Base-by-base conservation (phyloP, 441 rosid species). In the Gossypium davidsonii region DNA sequence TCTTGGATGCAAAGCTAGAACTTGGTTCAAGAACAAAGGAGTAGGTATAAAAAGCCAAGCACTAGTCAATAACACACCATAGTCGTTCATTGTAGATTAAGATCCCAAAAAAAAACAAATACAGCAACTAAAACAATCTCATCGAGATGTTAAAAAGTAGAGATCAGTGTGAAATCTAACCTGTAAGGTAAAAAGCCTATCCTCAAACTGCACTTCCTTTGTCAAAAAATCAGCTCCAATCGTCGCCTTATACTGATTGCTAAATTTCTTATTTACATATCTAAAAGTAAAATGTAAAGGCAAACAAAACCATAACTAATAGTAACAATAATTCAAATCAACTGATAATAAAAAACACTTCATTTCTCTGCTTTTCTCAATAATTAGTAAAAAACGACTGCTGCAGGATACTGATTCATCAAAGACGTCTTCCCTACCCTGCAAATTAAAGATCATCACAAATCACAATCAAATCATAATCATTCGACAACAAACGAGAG, bases 371-470 rank as follows among this genome's bases (percentile, higher is more conserved):
- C 42, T 60, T 9, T 57, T 58, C 18, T 5, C 3, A 60, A 72
- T 15, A 42, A 11, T 60, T 25, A 15, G 14, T 37, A 15, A 44
- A 44, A 44, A 60, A n/a, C 6, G 18, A 59, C 46, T 1, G 68
- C 11, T n/a, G 31, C 15, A 80, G 91, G 91, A 86, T 86, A 88
- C 89, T 90, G 95, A 76, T 86, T 90, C 95, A 90, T 88, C 92
- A 90, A 83, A 23, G 91, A 90, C 49, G 95, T 90, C 86, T 90
- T 90, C 70, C 95, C 95, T 26, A 90, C 95, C 87, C 95, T 90
- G 85, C 65, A 81, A 70, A 73, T 51, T 60, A 81, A 66, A 75
- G 52, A 74, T 18, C 42, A 67, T 17, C 58, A 26, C 60, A 55
- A 25, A 58, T 58, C 65, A 60, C 51, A 53, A 70, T 17, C 59